Evolutionary conservation across 179 eudicot genomes (phyloP), one percentile per base, ranked within the genome.

Genomic region (Heliamphora ciliata): DNA sequence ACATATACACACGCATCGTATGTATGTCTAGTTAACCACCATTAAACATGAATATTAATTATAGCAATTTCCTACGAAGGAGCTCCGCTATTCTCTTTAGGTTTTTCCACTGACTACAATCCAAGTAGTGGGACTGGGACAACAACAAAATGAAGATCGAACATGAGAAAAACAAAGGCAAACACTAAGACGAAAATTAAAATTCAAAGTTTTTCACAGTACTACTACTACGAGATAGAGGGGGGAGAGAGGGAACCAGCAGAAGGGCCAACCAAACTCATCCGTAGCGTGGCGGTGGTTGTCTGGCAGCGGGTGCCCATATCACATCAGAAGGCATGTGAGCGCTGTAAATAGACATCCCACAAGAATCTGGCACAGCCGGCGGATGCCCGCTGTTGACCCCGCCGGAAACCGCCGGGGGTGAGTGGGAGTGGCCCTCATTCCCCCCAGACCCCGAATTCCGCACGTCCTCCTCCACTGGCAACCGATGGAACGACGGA

Each of bases 221-320:
- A 61, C 31, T 0, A 8, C 44, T 8, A 40, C 5, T 3, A 24
- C 17, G 46, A 80, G 51, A 80, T 10, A 17, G n/a, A 55, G 44
- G 14, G 77, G 40, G 17, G 50, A 51, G 75, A 78, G 81, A 66
- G 71, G 44, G 71, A 56, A 68, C 54, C 15, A 18, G 21, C 40
- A 10, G 52, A 11, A 21, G 65, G 10, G 44, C 56, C 76, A 70
- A 67, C 14, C 74, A 40, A 63, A 66, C 10, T 65, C 68, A 76
- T 79, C 88, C 78, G 81, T 82, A 84, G 50, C 78, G 87, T 1
- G 87, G 84, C 31, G 87, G 91, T n/a, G 87, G 87, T 46, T 83
- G 91, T 70, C 91, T 81, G 4, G 89, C 85, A 15, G 94, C 65
- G 9, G 93, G 92, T 0, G 92, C 91, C 97, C 97, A 93, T 6